Percentiles rank a stretch among this genome's conserved stretches.
Evolutionary conservation across 768 basidiomycete species (phyloP).

Genomic region (Russula abietina): DNA sequence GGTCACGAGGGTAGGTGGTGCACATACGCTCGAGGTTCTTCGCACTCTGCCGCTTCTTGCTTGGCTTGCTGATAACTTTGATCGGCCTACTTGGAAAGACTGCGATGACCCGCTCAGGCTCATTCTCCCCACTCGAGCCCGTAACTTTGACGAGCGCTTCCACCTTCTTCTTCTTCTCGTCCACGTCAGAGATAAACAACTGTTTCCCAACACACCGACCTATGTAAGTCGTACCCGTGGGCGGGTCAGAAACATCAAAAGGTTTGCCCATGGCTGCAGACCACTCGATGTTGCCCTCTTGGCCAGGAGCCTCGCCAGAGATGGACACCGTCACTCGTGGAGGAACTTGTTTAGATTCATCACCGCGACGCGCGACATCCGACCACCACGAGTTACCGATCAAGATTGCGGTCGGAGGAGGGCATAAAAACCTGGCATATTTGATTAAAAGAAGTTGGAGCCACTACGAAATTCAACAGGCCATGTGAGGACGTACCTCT

Average conservation of each 20-base stretch:
- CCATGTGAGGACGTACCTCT: slow-evolving; percentile 50
- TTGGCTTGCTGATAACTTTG: slow-evolving; percentile 97
- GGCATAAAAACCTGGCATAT: slow-evolving; percentile 75
- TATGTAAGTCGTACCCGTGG: slow-evolving; percentile 79
- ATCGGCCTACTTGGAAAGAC: slow-evolving; percentile 91
- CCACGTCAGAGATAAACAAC: slow-evolving; percentile 90
- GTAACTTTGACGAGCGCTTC: slow-evolving; percentile 88
- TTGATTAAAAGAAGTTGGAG: slow-evolving; percentile 24
- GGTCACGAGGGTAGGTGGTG: slow-evolving; percentile 21
- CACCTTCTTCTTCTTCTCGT: slow-evolving; percentile 93
- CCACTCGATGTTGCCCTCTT: slow-evolving; percentile 86
- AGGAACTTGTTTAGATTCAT: slow-evolving; percentile 66
- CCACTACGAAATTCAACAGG: background rate
- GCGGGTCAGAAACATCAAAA: slow-evolving; percentile 74
- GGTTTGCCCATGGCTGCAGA: slow-evolving; percentile 76
- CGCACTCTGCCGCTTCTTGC: slow-evolving; percentile 91
- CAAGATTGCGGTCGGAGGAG: slow-evolving; percentile 89
- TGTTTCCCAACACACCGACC: slow-evolving; percentile 93
- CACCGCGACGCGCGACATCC: slow-evolving; percentile 66
- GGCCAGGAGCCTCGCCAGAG: slow-evolving; percentile 81
- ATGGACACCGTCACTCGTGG: slow-evolving; percentile 87
- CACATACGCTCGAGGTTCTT: slow-evolving; percentile 86
- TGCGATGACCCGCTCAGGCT: slow-evolving; percentile 78
- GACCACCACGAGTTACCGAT: slow-evolving; percentile 95
- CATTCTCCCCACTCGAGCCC: slow-evolving; percentile 72